Percentiles rank a stretch among this genome's conserved stretches.
These are phyloP conservation scores for Podaxis sp. DNA, from an alignment of 768 basidiomycete species.

Conservation along the genomic window DNA sequence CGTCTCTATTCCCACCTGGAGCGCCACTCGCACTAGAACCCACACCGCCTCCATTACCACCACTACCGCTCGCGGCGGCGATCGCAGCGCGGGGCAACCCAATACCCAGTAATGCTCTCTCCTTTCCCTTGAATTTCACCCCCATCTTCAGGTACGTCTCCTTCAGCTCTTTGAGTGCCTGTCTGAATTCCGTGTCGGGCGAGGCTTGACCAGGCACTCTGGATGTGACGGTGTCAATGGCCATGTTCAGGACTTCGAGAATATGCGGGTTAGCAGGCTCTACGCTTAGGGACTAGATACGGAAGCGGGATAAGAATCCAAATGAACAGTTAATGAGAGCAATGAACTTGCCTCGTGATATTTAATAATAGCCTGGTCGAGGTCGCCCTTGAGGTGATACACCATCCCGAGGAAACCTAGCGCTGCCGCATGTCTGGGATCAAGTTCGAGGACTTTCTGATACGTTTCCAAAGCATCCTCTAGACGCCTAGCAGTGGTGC, in stretches of 20 bases:
- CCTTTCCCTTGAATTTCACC: slow-evolving; percentile 11
- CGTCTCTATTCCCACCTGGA: not conserved
- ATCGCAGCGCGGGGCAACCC: slow-evolving; percentile 4
- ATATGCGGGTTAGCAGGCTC: slow-evolving; percentile 82
- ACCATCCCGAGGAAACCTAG: slow-evolving; percentile 90
- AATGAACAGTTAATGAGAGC: not conserved
- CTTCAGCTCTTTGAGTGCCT: slow-evolving; percentile 12
- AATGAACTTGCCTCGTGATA: slow-evolving; percentile 79
- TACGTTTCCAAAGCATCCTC: slow-evolving; percentile 75
- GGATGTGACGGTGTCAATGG: slow-evolving; percentile 53
- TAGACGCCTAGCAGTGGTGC: slow-evolving; percentile 32
- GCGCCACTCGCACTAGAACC: not conserved
- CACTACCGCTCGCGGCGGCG: not conserved
- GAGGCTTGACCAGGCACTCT: not conserved
- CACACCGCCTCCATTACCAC: not conserved
- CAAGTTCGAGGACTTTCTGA: slow-evolving; percentile 78
- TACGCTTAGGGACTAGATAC: slow-evolving; percentile 64
- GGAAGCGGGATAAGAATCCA: not conserved
- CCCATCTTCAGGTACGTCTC: slow-evolving; percentile 7
- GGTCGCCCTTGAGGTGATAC: slow-evolving; percentile 67
- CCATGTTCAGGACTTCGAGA: slow-evolving; percentile 78
- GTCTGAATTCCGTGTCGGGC: slow-evolving; percentile 3
- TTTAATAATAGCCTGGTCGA: slow-evolving; percentile 80
- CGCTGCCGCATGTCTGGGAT: slow-evolving; percentile 79
- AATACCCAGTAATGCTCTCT: slow-evolving; percentile 6